Evolutionary conservation across 441 rosid species (phyloP), one percentile per base, ranked within the genome.

Genomic region (Capsella rubella): DNA sequence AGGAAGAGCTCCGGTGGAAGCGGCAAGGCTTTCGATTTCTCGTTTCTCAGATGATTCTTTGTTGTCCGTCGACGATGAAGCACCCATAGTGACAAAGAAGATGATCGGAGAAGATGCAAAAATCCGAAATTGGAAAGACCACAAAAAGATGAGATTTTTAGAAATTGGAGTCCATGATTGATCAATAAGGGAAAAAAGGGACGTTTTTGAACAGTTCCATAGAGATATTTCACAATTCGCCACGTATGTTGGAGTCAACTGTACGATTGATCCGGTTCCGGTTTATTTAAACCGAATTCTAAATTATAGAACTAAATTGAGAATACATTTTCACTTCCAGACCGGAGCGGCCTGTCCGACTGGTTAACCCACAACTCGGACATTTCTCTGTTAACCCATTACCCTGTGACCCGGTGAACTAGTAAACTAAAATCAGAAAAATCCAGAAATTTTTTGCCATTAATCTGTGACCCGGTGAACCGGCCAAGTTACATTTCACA

Each of bases 1-100:
- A 46, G 96, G 87, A 67, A 88, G 88, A 52, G 90, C 85, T 61
- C 98, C 98, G 2, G 84, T 79, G 40, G 96, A 87, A 79, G 95
- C 90, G 4, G 90, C 97, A 46, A 85, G 79, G 77, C 81, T 79
- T 84, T 95, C 99, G 73, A 82, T 82, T 81, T 90, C 90, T 52
- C 84, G 79, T 68, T 82, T 88, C 56, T 88, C 91, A 28, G 58
- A 45, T 35, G 79, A 70, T 8, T 43, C 78, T 10, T 59, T 68
- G 73, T 81, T 82, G 56, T 84, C 87, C 16, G 82, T 80, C 25
- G 99, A 94, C 16, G 97, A 85, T 5, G 97, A 89, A 27, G 88
- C 91, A 75, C 97, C 97, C 97, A 90, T 91, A 63, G 37, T 64
- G 68, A 14, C 7, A 2, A 32, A 32, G 35, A 46, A 11, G 66